phyloP scores from a whole-genome alignment of 2,329 filamentous ascomycete species.

The Hortaea sp. region DNA sequence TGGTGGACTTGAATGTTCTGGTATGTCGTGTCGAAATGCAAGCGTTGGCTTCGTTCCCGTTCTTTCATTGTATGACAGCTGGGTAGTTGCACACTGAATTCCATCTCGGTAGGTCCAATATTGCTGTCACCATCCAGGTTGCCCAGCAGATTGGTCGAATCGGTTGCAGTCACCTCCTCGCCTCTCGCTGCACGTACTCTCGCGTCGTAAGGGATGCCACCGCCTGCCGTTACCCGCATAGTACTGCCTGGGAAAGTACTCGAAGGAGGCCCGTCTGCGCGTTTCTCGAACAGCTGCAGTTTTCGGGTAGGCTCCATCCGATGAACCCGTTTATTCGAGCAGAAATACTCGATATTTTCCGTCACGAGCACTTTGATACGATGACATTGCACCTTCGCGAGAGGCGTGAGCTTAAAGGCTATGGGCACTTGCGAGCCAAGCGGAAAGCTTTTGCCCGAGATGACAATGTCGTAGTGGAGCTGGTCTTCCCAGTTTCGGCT shows the following conservation, averaged over 20 bases:
- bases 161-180: constrained; percentile 43
- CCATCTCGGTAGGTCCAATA: constrained; percentile 84
- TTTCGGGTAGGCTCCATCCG: constrained; percentile 76
- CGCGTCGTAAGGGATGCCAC: constrained; percentile 61
- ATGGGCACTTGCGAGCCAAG: constrained; percentile 82
- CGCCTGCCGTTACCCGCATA: constrained; percentile 66
- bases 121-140: constrained; percentile 67
- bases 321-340: constrained; percentile 73
- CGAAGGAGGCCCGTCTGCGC: constrained; percentile 65
- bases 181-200: constrained; percentile 47
- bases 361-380: constrained; percentile 86
- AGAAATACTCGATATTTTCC: constrained; percentile 86
- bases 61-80: constrained; percentile 76
- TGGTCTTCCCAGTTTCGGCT: constrained; percentile 92
- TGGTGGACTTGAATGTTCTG: constrained; percentile 90
- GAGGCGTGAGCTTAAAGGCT: constrained; percentile 82
- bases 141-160: constrained; percentile 64
- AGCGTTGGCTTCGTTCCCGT: constrained; percentile 52
- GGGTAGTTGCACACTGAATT: constrained; percentile 85
- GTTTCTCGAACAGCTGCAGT: constrained; percentile 78
- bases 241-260: constrained; percentile 66
- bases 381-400: constrained; percentile 89
- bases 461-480: constrained; percentile 89
- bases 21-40: constrained; percentile 89
- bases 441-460: constrained; percentile 90